Evolutionary conservation across 1,284 basidiomycete species (phyloP).

Genomic region (Prillingera fragicola): DNA sequence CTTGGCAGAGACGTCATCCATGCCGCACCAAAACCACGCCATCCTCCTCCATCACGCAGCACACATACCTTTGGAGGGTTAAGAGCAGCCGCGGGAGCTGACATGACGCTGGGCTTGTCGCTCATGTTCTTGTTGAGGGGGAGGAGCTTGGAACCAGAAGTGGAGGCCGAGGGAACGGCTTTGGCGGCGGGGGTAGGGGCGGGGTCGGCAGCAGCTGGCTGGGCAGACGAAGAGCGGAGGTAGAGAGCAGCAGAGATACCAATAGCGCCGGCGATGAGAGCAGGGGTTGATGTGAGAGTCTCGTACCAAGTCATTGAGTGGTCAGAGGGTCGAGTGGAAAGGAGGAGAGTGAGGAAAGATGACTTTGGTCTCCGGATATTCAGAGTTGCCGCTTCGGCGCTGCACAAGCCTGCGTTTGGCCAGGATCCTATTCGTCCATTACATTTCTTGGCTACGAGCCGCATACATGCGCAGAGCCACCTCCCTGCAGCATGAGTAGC

Average conservation of each 20-base stretch:
- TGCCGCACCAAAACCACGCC: no score
- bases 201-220: not conserved
- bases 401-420: no score
- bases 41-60: no score
- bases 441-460: no score
- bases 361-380: no score
- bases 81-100: constrained; percentile 40
- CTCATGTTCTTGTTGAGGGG: constrained; percentile 5
- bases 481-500: no score
- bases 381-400: no score
- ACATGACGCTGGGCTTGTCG: no score
- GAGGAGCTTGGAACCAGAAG: constrained; percentile 7
- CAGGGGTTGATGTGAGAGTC: constrained; percentile 33
- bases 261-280: constrained; percentile 31
- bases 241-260: constrained; percentile 28
- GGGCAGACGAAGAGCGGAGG: constrained; percentile 1
- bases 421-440: no score
- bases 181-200: not conserved
- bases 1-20: no score
- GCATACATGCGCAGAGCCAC: no score
- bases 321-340: not conserved
- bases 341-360: no score
- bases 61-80: constrained; percentile 46
- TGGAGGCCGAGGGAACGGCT: not conserved
- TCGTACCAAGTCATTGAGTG: constrained; percentile 27